A percentile compares a stretch with the other conserved stretches of the same genome.
phyloP scores from a whole-genome alignment of 768 basidiomycete species.

The Auriscalpium orientale region DNA sequence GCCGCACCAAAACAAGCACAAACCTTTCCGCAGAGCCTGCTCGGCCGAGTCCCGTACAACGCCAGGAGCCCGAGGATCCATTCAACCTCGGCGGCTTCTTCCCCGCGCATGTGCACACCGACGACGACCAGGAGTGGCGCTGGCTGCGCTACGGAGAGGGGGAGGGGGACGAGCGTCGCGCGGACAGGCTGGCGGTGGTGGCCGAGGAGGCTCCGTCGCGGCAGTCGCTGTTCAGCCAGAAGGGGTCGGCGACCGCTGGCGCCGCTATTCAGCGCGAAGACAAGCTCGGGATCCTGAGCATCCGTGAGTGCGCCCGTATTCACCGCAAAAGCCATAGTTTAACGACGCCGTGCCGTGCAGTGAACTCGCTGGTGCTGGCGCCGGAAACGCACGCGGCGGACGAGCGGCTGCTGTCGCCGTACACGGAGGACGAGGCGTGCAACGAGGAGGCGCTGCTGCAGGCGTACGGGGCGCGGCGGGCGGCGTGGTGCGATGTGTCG shows the following conservation, averaged over 20 bases:
- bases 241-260: constrained; percentile 29
- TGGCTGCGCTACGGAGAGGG: constrained; percentile 33
- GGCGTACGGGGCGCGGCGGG: constrained; percentile 8
- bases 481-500: neutral
- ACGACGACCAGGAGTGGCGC: constrained; percentile 29
- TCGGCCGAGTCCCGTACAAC: constrained; percentile 15
- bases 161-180: constrained; percentile 15
- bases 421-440: constrained; percentile 11
- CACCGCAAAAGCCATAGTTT: neutral
- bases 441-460: constrained; percentile 14
- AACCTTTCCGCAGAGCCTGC: constrained; percentile 8
- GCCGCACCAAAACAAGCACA: constrained; percentile 14
- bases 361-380: constrained; percentile 1
- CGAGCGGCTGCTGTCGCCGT: constrained; percentile 11
- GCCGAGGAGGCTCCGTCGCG: constrained; percentile 19
- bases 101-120: constrained; percentile 25
- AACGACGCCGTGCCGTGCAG: constrained; percentile 3
- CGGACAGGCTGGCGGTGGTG: constrained; percentile 11
- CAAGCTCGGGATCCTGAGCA: constrained; percentile 40
- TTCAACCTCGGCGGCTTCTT: constrained; percentile 45
- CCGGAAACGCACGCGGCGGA: neutral
- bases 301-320: constrained; percentile 28
- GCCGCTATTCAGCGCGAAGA: constrained; percentile 36
- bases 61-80: constrained; percentile 33
- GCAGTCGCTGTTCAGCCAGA: constrained; percentile 22